A percentile compares a stretch with the other conserved stretches of the same genome.
These are phyloP conservation scores for Colletotrichum higginsianum DNA, from an alignment of 2,329 filamentous ascomycete species.

Conservation along the genomic window DNA sequence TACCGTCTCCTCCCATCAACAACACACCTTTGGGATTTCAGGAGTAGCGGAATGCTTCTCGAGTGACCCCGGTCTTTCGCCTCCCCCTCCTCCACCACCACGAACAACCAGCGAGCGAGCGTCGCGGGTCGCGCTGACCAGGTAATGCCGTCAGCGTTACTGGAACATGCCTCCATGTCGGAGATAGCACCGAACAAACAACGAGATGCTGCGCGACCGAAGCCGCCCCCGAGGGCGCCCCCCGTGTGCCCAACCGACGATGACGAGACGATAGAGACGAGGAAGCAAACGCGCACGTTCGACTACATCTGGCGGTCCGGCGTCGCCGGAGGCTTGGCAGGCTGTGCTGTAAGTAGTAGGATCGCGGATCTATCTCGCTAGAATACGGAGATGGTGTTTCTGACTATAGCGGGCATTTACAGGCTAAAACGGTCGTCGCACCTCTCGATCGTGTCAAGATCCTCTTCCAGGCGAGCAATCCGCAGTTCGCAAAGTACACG, in stretches of 20 bases:
- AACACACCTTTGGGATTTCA: neutral
- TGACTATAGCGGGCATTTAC: constrained; percentile 30
- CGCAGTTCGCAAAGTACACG: constrained; percentile 93
- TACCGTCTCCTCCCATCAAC: neutral
- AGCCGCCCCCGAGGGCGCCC: constrained; percentile 48
- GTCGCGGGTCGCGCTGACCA: constrained; percentile 40
- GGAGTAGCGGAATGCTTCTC: constrained; percentile 19
- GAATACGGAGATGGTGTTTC: constrained; percentile 1
- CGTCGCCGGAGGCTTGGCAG: constrained; percentile 89
- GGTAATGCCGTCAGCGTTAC: constrained; percentile 70
- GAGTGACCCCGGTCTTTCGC: neutral
- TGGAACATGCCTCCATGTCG: constrained; percentile 73
- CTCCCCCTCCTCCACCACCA: neutral
- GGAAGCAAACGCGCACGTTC: constrained; percentile 73
- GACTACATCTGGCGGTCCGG: constrained; percentile 90
- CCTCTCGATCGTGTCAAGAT: constrained; percentile 99
- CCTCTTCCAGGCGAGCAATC: constrained; percentile 95
- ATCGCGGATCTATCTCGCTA: constrained; percentile 14
- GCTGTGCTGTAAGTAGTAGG: constrained; percentile 85
- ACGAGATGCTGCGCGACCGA: constrained; percentile 46
- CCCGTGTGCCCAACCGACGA: constrained; percentile 66
- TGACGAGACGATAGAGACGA: constrained; percentile 62
- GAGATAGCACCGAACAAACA: constrained; percentile 59
- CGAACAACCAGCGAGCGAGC: constrained; percentile 24
- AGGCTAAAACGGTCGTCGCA: constrained; percentile 96